These are phyloP conservation scores for Amoeboaphelidium protococcarum DNA, from an alignment of 371 early-diverging fungal species.

Conservation along the genomic window DNA sequence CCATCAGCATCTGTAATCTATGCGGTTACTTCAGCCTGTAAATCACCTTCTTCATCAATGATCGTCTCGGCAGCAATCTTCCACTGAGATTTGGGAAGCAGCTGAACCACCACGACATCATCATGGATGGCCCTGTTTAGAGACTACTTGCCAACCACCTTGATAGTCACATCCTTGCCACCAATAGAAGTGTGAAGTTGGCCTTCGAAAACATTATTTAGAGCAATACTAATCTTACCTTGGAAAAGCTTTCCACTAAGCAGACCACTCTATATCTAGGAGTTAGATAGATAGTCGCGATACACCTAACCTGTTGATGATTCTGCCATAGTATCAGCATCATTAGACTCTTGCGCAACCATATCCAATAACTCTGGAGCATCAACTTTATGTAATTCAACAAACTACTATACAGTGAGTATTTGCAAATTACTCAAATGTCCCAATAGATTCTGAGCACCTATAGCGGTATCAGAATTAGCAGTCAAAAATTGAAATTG, in stretches of 20 bases:
- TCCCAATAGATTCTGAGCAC: slow-evolving; percentile 66
- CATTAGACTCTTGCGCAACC: slow-evolving; percentile 31
- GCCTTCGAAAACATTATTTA: slow-evolving; percentile 67
- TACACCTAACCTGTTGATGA: not conserved
- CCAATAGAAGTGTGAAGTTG: slow-evolving; percentile 41
- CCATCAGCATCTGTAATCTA: not conserved
- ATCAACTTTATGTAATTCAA: slow-evolving; percentile 14
- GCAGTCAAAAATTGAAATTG: slow-evolving; percentile 7
- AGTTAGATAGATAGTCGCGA: slow-evolving; percentile 29
- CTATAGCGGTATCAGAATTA: slow-evolving; percentile 20
- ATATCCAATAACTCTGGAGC: slow-evolving; percentile 63
- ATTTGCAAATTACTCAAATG: slow-evolving; percentile 26
- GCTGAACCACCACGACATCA: slow-evolving; percentile 56
- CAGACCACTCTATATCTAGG: slow-evolving; percentile 54
- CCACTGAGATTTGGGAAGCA: slow-evolving; percentile 65
- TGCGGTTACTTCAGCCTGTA: not conserved
- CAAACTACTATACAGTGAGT: slow-evolving; percentile 17
- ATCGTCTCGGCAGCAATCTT: slow-evolving; percentile 33
- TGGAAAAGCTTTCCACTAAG: slow-evolving; percentile 47
- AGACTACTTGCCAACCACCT: slow-evolving; percentile 47
- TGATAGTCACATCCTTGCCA: slow-evolving; percentile 36
- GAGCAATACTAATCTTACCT: slow-evolving; percentile 49
- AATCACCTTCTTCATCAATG: slow-evolving; percentile 31
- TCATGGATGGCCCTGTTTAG: slow-evolving; percentile 80
- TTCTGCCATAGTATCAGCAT: slow-evolving; percentile 1